These are phyloP conservation scores for Phytomonas sp. DNA, from an alignment of 208 protist species.

Conservation along the genomic window DNA sequence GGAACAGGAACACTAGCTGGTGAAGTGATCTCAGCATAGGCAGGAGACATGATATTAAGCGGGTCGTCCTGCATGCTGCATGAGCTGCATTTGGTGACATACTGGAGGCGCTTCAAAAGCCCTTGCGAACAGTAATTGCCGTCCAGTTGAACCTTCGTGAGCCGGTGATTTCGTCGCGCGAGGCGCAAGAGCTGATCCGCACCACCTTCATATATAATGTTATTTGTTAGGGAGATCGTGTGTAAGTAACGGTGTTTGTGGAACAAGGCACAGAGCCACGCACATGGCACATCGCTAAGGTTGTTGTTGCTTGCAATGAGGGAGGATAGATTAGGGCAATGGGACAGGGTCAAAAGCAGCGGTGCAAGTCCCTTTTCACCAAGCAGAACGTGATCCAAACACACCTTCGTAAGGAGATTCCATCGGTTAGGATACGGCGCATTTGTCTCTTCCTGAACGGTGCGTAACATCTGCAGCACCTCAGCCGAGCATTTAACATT, in stretches of 20 bases:
- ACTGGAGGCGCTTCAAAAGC: background rate
- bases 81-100: conserved; percentile 15
- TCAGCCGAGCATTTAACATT: conserved; percentile 25
- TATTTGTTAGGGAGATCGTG: conserved; percentile 35
- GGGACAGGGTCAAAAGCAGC: conserved; percentile 53
- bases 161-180: conserved; percentile 43
- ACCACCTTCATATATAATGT: conserved; percentile 68
- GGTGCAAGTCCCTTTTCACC: conserved; percentile 58
- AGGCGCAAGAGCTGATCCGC: conserved; percentile 68
- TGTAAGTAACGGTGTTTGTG: conserved; percentile 46
- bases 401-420: conserved; percentile 35
- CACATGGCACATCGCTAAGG: conserved; percentile 55
- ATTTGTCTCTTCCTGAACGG: conserved; percentile 17
- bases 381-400: conserved; percentile 47
- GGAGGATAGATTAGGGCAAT: conserved; percentile 45
- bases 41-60: conserved; percentile 48
- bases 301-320: conserved; percentile 58
- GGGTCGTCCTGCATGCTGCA: conserved; percentile 36
- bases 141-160: conserved; percentile 30
- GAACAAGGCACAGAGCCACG: conserved; percentile 56
- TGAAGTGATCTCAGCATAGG: conserved; percentile 45
- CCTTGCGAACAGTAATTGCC: conserved; percentile 41
- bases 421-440: conserved; percentile 49
- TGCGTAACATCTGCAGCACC: conserved; percentile 25
- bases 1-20: conserved; percentile 32